Percentiles rank a stretch among this genome's conserved stretches.
These are phyloP conservation scores for Phytopythium delawarense DNA, from an alignment of 352 stramenopile species.

Conservation along the genomic window DNA sequence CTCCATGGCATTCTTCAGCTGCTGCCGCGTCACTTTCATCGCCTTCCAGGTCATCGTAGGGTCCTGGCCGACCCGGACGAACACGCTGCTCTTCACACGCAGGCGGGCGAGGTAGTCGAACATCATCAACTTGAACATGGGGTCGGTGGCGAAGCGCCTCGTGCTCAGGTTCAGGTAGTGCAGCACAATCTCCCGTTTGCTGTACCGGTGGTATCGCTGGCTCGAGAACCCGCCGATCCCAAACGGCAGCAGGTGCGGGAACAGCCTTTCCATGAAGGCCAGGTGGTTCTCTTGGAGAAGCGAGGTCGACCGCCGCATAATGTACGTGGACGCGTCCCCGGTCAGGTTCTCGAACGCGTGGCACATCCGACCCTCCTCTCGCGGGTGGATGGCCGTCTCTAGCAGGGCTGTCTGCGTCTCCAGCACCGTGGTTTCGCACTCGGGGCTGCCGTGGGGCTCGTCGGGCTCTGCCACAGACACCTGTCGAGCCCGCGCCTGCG, in stretches of 20 bases:
- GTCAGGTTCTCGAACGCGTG: slow-evolving; percentile 6
- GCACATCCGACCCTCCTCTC: slow-evolving; percentile 2
- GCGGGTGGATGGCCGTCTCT: slow-evolving; percentile 5
- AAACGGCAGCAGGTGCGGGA: slow-evolving; percentile 18
- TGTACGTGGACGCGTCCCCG: background rate
- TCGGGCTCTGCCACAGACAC: too few species aligned
- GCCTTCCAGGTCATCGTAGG: slow-evolving; percentile 4
- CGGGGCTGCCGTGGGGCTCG: background rate
- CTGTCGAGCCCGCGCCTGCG: too few species aligned
- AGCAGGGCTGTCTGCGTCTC: slow-evolving; percentile 15
- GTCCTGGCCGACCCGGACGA: slow-evolving; percentile 14
- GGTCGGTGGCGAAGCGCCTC: slow-evolving; percentile 17
- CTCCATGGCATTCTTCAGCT: slow-evolving; percentile 8
- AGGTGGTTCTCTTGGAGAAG: slow-evolving; percentile 12
- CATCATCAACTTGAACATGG: slow-evolving; percentile 23
- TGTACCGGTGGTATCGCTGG: slow-evolving; percentile 10
- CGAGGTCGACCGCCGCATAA: slow-evolving; percentile 9
- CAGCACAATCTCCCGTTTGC: slow-evolving; percentile 13
- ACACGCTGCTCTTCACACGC: slow-evolving; percentile 16
- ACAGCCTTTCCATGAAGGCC: slow-evolving; percentile 18
- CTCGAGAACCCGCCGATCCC: slow-evolving; percentile 14
- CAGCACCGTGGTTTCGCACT: slow-evolving; percentile 5
- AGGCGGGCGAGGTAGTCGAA: slow-evolving; percentile 14
- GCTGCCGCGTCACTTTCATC: slow-evolving; percentile 9
- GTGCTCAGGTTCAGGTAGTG: slow-evolving; percentile 24